These are phyloP conservation scores for Fomitopsis schrenkii DNA, from an alignment of 1,284 basidiomycete genomes.

Conservation along the genomic window DNA sequence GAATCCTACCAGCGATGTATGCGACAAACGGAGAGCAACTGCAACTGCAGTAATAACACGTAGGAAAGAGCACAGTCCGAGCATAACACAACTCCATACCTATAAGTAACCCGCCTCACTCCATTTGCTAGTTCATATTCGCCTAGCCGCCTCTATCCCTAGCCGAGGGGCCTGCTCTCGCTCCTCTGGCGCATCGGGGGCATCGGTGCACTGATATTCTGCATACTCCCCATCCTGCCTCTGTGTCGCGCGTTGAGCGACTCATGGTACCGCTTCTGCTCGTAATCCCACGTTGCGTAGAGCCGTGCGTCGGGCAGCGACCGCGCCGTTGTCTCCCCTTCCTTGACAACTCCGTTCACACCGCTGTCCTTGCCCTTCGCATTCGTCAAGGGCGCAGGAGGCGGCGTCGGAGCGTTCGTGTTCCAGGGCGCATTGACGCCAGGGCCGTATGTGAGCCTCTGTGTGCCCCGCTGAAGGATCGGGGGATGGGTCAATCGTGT, in stretches of 20 bases:
- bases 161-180: slow-evolving; percentile 17
- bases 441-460: slow-evolving; percentile 58
- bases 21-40: neutral
- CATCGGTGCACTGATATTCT: slow-evolving; percentile 8
- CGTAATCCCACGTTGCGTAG: slow-evolving; percentile 75
- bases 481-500: slow-evolving; percentile 64
- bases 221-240: slow-evolving; percentile 26
- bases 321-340: slow-evolving; percentile 28
- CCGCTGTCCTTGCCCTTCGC: slow-evolving; percentile 29
- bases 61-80: neutral
- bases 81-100: too few species aligned
- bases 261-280: slow-evolving; percentile 58
- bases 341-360: neutral
- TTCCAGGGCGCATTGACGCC: slow-evolving; percentile 70
- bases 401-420: slow-evolving; percentile 25
- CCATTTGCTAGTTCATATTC: neutral
- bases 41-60: neutral
- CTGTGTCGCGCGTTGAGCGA: slow-evolving; percentile 33
- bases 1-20: neutral
- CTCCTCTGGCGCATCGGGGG: slow-evolving; percentile 18
- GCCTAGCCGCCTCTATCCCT: neutral
- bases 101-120: neutral
- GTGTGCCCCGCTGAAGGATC: slow-evolving; percentile 47
- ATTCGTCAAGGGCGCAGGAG: slow-evolving; percentile 27
- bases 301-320: slow-evolving; percentile 63